Conservation (phyloP, 345 rosid genomes). For the Acer saccharum region DNA sequence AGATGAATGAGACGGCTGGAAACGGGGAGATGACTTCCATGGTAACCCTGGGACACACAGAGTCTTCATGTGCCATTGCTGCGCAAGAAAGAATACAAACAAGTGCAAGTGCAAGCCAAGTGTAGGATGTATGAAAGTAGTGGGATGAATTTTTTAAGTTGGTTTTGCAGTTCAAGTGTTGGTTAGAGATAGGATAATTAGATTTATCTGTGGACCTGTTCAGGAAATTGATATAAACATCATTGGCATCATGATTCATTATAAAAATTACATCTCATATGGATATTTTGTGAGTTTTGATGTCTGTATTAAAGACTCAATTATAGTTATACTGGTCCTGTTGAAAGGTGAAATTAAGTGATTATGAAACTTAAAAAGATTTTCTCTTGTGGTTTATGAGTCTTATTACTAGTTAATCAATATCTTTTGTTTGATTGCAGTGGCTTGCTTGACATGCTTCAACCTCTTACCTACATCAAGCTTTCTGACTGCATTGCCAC, state of each 20-base stretch:
- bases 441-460: too few relatives aligned
- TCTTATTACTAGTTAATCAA: too few relatives aligned
- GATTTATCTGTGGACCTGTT: not conserved
- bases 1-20: slow-evolving; percentile 13
- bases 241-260: not conserved
- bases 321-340: not conserved
- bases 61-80: slow-evolving; percentile 28
- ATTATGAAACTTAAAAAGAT: too few relatives aligned
- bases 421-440: too few relatives aligned
- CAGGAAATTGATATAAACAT: not conserved
- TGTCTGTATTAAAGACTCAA: not conserved
- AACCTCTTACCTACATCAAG: too few relatives aligned
- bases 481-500: too few relatives aligned
- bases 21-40: slow-evolving; percentile 19
- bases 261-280: not conserved
- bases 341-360: not conserved
- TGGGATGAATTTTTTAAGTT: not conserved
- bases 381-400: too few relatives aligned
- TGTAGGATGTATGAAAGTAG: slow-evolving; percentile 9
- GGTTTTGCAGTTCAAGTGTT: slow-evolving; percentile 24
- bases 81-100: slow-evolving; percentile 42
- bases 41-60: slow-evolving; percentile 25
- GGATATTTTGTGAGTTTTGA: not conserved
- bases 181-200: not conserved
- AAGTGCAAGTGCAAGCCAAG: slow-evolving; percentile 30